Conservation (phyloP, 257 asterid species). For the Solanum peruvianum region DNA sequence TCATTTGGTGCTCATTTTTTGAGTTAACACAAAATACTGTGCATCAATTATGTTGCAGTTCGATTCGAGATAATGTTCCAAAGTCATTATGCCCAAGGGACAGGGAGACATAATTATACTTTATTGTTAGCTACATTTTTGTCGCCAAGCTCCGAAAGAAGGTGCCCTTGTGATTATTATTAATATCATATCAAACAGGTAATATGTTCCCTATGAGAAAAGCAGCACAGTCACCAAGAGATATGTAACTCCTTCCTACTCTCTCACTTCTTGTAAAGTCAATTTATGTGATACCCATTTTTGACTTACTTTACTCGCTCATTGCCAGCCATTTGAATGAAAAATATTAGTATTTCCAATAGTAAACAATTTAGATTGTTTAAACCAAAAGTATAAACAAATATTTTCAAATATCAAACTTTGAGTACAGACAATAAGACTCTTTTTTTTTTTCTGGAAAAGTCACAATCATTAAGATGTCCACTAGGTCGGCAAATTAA, state of each 20-base stretch:
- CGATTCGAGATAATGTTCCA: not conserved
- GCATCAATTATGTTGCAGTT: fast-evolving
- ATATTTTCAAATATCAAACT: no score
- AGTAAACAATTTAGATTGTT: no score
- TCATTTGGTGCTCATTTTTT: no score
- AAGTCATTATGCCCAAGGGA: not conserved
- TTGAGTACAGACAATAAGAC: not conserved
- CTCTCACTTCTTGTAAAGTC: not conserved
- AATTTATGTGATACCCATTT: not conserved
- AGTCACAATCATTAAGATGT: not conserved
- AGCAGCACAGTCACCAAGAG: not conserved
- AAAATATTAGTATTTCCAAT: no score
- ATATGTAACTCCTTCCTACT: not conserved
- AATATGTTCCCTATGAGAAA: not conserved
- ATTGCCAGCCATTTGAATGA: not conserved
- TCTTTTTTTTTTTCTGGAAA: not conserved
- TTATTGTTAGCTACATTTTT: not conserved
- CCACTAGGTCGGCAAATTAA: not conserved
- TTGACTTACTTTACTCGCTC: not conserved
- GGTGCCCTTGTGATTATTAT: not conserved
- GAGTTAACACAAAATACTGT: no score
- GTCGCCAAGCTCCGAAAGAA: not conserved
- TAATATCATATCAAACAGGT: not conserved
- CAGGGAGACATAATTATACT: not conserved
- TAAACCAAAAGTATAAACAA: no score